Conservation (phyloP, 2,329 filamentous ascomycete genomes). For the Fusarium sp. region DNA sequence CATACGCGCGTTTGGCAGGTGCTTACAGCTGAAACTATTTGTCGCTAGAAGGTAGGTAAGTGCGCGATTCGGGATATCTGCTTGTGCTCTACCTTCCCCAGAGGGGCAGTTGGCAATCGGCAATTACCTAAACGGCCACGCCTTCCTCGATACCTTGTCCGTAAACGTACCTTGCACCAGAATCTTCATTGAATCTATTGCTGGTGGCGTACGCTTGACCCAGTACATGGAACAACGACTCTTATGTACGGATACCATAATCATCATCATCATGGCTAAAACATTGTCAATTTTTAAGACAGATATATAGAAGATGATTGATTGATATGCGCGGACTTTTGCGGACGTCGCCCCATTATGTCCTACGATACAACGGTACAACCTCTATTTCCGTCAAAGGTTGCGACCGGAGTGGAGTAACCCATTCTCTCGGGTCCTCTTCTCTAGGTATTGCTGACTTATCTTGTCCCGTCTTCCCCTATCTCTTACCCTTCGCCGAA, state of each 20-base stretch:
- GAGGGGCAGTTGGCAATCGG: slow-evolving; percentile 16
- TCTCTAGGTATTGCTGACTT: slow-evolving; percentile 19
- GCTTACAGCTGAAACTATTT: slow-evolving; percentile 11
- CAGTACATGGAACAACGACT: slow-evolving; percentile 16
- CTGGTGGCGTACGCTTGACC: slow-evolving; percentile 30
- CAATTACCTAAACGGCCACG: slow-evolving; percentile 1
- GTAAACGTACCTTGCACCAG: background rate
- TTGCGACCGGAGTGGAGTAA: slow-evolving; percentile 29
- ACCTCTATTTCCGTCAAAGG: slow-evolving; percentile 30
- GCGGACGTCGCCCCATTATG: slow-evolving; percentile 13
- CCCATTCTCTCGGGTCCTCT: slow-evolving; percentile 29
- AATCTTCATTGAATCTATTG: slow-evolving; percentile 9
- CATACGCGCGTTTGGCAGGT: slow-evolving; percentile 7
- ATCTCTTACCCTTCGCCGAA: slow-evolving; percentile 26
- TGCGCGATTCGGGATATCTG: background rate
- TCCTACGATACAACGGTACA: slow-evolving; percentile 5
- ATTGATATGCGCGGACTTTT: slow-evolving; percentile 8
- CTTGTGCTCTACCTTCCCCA: slow-evolving; percentile 12
- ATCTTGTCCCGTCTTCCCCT: slow-evolving; percentile 24
- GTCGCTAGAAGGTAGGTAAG: slow-evolving; percentile 19
- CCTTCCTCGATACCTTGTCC: background rate
- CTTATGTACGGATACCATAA: background rate
- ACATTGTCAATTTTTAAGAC: slow-evolving; percentile 16
- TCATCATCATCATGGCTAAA: slow-evolving; percentile 10
- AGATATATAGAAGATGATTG: background rate